Base-by-base conservation (phyloP, 768 basidiomycete genomes). In the Glaciozyma antarctica region DNA sequence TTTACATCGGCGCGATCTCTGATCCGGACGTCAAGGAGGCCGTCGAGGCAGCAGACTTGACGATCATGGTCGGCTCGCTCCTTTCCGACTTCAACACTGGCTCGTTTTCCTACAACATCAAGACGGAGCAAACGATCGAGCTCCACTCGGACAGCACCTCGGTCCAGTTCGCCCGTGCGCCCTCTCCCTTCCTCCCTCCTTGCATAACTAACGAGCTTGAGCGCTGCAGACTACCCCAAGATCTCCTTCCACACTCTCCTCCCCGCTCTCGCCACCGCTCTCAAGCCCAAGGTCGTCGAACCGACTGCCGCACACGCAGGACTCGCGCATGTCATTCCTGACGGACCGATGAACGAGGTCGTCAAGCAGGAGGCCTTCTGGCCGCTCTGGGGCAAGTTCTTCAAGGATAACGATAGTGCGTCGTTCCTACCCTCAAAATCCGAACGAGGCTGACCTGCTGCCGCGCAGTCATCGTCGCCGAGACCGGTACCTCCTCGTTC, bases 401-500 rank as follows among this genome's bases (percentile, higher is more conserved):
- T 71, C 34, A 30, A 62, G 58, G 56, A 58, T 32, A 44, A 56
- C 75, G 79, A 80, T 68, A 83, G 38, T 41, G 38, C 38, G 38
- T 41, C 12, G 7, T 94, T 34, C 5, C 8, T 51, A 5, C 7
- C 13, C 22, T n/a, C 9, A 12, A 6, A 24, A n/a, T n/a, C 6
- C 49, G 49, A 51, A n/a, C 13, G 15, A 3, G 19, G 49, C 49
- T 51, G n/a, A 26, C 13, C 38, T 41, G 34, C 34, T 41, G 38
- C 22, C 26, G 49, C 24, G 21, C 19, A n/a, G 12, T 59, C 8
- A 83, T 95, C 64, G 77, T 95, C 52, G 84, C 88, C 3, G 93
- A 97, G 77, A 97, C 92, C 17, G 92, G 90, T 6, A 92, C 90
- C 0, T 84, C 88, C 17, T 86, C 80, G 66, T 95, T 94, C 74